Conservation (phyloP, 352 stramenopile genomes). For the Phytophthora citricola region DNA sequence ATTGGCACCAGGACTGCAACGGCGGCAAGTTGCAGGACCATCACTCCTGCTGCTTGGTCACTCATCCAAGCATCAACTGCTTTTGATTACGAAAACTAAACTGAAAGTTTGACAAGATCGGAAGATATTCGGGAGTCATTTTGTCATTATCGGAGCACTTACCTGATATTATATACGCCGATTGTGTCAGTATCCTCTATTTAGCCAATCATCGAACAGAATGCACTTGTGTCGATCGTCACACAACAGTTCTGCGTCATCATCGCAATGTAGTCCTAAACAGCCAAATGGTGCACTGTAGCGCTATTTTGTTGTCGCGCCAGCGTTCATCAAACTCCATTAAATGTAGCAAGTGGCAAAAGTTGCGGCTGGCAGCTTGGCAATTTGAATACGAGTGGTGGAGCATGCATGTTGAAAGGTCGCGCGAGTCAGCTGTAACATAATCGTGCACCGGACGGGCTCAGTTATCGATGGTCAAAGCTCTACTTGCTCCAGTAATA, state of each 20-base stretch:
- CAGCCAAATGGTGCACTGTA: conserved; percentile 6
- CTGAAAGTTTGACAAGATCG: background rate
- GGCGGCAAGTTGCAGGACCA: conserved; percentile 9
- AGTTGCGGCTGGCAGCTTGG: too few species aligned
- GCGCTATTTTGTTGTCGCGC: too few species aligned
- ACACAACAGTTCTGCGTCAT: conserved; percentile 29
- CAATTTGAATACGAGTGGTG: conserved; percentile 8
- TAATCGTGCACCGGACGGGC: conserved; percentile 9
- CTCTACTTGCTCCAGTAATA: background rate
- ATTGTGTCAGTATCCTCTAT: conserved; percentile 3
- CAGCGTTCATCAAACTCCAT: too few species aligned
- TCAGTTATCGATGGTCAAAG: background rate
- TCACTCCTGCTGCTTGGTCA: conserved; percentile 7
- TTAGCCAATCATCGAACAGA: conserved; percentile 19
- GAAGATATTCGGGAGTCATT: background rate
- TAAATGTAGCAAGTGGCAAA: too few species aligned
- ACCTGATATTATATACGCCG: background rate
- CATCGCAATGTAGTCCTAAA: conserved; percentile 11
- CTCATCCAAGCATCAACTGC: conserved; percentile 3
- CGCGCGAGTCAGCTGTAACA: conserved; percentile 14
- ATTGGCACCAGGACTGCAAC: conserved; percentile 1
- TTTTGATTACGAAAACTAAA: conserved; percentile 23
- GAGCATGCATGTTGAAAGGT: conserved; percentile 20
- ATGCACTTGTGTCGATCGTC: conserved; percentile 20
- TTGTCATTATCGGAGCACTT: background rate